These are phyloP conservation scores for Pseudomassariella vexata DNA, from an alignment of 2,329 filamentous ascomycete species.

Conservation along the genomic window DNA sequence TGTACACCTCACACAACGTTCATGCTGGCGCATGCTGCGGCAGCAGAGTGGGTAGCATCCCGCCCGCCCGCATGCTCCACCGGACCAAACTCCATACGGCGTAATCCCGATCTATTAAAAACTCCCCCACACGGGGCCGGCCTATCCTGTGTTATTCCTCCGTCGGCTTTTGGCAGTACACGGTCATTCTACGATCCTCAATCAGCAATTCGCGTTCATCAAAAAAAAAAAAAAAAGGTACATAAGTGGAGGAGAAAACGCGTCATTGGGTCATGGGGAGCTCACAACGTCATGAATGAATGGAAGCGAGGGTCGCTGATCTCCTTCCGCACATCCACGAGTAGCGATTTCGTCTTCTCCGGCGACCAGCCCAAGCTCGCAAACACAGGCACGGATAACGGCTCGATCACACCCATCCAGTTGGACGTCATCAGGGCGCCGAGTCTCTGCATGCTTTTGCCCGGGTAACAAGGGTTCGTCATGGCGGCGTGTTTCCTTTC, in stretches of 20 bases:
- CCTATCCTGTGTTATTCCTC: too few relatives aligned
- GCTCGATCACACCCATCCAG: conserved; percentile 20
- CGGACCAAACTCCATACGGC: too few relatives aligned
- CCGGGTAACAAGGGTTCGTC: conserved; percentile 23
- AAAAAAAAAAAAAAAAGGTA: too few relatives aligned
- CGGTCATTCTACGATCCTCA: conserved; percentile 19
- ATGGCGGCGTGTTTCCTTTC: conserved; percentile 21
- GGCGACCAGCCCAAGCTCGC: conserved; percentile 17
- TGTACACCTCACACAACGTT: too few relatives aligned
- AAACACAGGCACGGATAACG: conserved; percentile 16
- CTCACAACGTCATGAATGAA: conserved; percentile 23
- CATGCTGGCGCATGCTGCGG: too few relatives aligned
- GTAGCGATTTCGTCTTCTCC: conserved; percentile 14
- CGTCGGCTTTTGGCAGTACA: conserved; percentile 21
- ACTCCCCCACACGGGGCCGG: too few relatives aligned
- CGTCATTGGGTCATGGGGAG: background rate
- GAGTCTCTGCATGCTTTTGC: conserved; percentile 21
- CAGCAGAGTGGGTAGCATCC: too few relatives aligned
- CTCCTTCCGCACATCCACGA: conserved; percentile 16
- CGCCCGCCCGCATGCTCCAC: too few relatives aligned
- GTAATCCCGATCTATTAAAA: too few relatives aligned
- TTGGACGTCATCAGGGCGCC: conserved; percentile 22
- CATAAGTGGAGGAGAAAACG: too few relatives aligned
- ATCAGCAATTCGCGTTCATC: too few relatives aligned
- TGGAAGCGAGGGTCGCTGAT: conserved; percentile 21